These are phyloP conservation scores for Candida pseudoglaebosa DNA, from an alignment of 805 yeast genomes.

Conservation along the genomic window DNA sequence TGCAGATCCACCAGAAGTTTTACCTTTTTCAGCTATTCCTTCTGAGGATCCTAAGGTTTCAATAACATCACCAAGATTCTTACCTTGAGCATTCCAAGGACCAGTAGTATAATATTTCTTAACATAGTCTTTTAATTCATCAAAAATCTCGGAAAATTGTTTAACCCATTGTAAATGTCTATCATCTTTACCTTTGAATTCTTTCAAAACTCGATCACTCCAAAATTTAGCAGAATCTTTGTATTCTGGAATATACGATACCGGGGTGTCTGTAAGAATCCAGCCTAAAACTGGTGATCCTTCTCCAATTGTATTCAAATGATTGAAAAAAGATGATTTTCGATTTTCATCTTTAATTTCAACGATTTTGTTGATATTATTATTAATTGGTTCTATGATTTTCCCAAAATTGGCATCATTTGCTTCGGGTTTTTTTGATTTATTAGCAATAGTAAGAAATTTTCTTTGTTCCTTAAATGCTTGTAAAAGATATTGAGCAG, in stretches of 20 bases:
- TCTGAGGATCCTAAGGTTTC: slow-evolving; percentile 8
- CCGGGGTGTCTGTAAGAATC: slow-evolving; percentile 76
- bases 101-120: slow-evolving; percentile 82
- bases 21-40: slow-evolving; percentile 17
- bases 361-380: slow-evolving; percentile 51
- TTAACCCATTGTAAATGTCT: slow-evolving; percentile 81
- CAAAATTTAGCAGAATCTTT: slow-evolving; percentile 92
- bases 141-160: slow-evolving; percentile 57
- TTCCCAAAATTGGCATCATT: slow-evolving; percentile 51
- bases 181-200: slow-evolving; percentile 67
- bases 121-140: slow-evolving; percentile 65
- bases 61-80: slow-evolving; percentile 50
- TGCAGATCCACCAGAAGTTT: slow-evolving; percentile 33
- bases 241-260: slow-evolving; percentile 71
- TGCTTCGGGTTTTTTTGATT: slow-evolving; percentile 62
- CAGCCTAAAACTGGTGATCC: slow-evolving; percentile 90
- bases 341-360: slow-evolving; percentile 74
- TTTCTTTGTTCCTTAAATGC: slow-evolving; percentile 59
- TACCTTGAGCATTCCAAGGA: slow-evolving; percentile 70
- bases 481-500: slow-evolving; percentile 43
- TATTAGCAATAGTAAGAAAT: slow-evolving; percentile 56
- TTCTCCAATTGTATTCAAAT: slow-evolving; percentile 80
- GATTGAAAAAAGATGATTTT: slow-evolving; percentile 57
- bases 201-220: slow-evolving; percentile 87
- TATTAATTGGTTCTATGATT: slow-evolving; percentile 67